Evolutionary conservation across 306 rosid species (phyloP).

Genomic region (Cucurbita moschata): DNA sequence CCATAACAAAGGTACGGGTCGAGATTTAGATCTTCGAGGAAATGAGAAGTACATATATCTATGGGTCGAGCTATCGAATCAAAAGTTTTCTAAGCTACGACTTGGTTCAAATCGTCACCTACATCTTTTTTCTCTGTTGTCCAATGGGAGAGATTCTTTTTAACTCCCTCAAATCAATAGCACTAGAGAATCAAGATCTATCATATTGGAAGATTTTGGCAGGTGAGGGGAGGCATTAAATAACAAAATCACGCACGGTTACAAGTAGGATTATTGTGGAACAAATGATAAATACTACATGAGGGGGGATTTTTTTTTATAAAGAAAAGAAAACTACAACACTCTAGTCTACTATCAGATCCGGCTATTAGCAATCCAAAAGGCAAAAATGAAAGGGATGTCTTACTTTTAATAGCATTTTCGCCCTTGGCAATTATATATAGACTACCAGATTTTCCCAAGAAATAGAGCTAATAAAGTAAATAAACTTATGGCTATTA

Average conservation of each 20-base stretch:
- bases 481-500: slow-evolving; percentile 9
- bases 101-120: not conserved
- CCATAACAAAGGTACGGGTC: not conserved
- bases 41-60: no score
- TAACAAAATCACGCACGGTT: not conserved
- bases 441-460: not conserved
- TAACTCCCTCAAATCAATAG: no score
- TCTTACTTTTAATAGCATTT: not conserved
- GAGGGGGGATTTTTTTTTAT: no score
- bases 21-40: not conserved
- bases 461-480: not conserved
- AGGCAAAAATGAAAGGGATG: not conserved
- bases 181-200: not conserved
- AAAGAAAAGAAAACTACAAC: not conserved
- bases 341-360: not conserved
- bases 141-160: no score
- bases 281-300: not conserved
- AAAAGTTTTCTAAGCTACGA: no score
- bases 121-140: no score
- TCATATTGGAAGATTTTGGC: not conserved
- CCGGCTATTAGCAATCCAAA: not conserved
- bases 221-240: not conserved
- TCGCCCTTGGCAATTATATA: not conserved
- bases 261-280: not conserved
- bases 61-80: not conserved